Evolutionary conservation across 768 basidiomycete genomes (phyloP).

Genomic region (Phylloporus scabripes): DNA sequence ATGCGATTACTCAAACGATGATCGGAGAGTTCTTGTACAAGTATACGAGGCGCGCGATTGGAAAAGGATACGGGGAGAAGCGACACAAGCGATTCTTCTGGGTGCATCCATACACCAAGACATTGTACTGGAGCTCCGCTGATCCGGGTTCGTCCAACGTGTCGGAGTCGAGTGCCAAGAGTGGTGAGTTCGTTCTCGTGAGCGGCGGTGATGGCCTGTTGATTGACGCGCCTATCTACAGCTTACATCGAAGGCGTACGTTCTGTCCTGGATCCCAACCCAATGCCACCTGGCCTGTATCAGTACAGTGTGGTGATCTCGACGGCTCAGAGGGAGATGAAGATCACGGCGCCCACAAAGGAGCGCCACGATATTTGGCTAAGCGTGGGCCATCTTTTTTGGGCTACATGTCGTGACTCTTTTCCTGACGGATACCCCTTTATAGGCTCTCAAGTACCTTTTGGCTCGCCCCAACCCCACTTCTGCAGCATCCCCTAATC

Average conservation of each 20-base stretch:
- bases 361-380: conserved; percentile 98
- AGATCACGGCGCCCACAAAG: conserved; percentile 93
- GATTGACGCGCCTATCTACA: conserved; percentile 27
- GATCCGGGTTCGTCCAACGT: conserved; percentile 89
- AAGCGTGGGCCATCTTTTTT: conserved; percentile 49
- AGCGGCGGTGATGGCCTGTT: neutral
- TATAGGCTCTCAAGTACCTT: conserved; percentile 86
- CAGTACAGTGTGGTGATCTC: conserved; percentile 91
- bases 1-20: conserved; percentile 99
- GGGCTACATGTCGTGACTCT: conserved; percentile 2
- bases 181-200: conserved; percentile 57
- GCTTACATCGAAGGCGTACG: conserved; percentile 93
- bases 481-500: conserved; percentile 23
- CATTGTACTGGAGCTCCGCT: conserved; percentile 92
- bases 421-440: conserved; percentile 3
- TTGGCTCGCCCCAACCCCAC: conserved; percentile 61
- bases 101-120: conserved; percentile 99
- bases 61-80: conserved; percentile 85
- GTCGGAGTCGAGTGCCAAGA: conserved; percentile 92
- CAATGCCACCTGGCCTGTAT: conserved; percentile 90
- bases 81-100: conserved; percentile 97
- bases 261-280: conserved; percentile 89
- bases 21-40: conserved; percentile 98
- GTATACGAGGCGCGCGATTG: conserved; percentile 86
- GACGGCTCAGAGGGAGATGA: conserved; percentile 94